These are phyloP conservation scores for Conticribra weissflogii DNA, from an alignment of 108 stramenopile species.

Conservation along the genomic window DNA sequence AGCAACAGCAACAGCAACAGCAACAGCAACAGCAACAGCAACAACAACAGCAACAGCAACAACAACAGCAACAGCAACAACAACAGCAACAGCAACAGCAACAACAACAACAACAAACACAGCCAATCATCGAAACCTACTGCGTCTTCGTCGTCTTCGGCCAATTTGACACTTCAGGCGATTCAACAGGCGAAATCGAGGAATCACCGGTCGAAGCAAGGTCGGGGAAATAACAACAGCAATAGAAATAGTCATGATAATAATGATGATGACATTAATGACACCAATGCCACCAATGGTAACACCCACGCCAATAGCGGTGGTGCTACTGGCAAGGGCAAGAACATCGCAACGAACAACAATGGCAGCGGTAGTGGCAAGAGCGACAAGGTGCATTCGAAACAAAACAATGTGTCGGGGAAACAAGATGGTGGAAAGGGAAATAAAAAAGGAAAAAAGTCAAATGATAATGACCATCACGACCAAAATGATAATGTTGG, in stretches of 20 bases:
- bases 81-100: background rate
- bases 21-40: too few species aligned
- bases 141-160: background rate
- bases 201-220: too few species aligned
- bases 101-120: background rate
- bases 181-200: constrained; percentile 11
- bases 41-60: background rate
- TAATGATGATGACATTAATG: background rate
- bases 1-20: too few species aligned
- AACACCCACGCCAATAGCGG: background rate
- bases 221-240: background rate
- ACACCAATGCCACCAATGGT: background rate
- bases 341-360: background rate
- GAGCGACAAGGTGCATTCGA: too few species aligned
- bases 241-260: background rate
- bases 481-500: constrained; percentile 12
- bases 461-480: constrained; percentile 13
- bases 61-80: background rate
- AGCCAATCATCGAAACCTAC: background rate
- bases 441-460: constrained; percentile 1
- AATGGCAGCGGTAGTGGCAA: too few species aligned
- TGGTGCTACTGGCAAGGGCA: background rate
- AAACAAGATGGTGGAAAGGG: constrained; percentile 4
- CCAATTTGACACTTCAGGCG: constrained; percentile 12
- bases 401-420: background rate